A percentile compares a stretch with the other conserved stretches of the same genome.
Conservation (phyloP, 352 stramenopile genomes). For the Pythium pyrilobum region DNA sequence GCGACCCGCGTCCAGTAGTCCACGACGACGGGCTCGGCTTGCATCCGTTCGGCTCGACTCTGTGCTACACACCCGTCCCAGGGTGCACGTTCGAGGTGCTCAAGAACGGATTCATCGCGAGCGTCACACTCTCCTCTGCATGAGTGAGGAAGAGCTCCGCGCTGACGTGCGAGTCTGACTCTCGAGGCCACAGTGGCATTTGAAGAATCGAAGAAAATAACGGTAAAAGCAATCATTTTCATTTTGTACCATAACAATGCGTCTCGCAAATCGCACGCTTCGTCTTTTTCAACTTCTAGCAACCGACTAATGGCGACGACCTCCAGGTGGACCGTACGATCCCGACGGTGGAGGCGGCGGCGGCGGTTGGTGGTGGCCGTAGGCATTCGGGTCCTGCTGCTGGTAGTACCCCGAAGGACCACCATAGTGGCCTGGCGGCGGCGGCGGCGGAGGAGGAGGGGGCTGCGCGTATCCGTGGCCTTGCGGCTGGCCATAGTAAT, state of each 20-base stretch:
- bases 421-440: conserved; percentile 13
- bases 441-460: conserved; percentile 5
- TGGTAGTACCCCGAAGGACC: conserved; percentile 16
- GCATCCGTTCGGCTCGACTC: conserved; percentile 72
- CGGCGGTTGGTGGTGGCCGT: conserved; percentile 10
- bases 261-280: not conserved
- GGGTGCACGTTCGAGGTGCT: conserved; percentile 83
- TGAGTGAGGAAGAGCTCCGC: too few relatives aligned
- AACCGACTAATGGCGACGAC: conserved; percentile 14
- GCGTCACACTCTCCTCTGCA: conserved; percentile 64
- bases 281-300: too few relatives aligned
- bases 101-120: conserved; percentile 74
- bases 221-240: conserved; percentile 7
- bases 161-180: too few relatives aligned
- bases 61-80: conserved; percentile 68
- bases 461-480: conserved; percentile 13
- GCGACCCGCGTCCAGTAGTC: conserved; percentile 61
- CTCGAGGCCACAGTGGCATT: too few relatives aligned
- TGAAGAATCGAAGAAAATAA: not conserved
- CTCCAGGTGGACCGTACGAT: conserved; percentile 10
- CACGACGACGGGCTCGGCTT: conserved; percentile 71
- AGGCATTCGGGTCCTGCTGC: conserved; percentile 11
- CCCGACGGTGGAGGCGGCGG: conserved; percentile 16
- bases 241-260: conserved; percentile 3
- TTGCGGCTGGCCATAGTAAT: conserved; percentile 16